Evolutionary conservation across 441 rosid species (phyloP).

Genomic region (Arabidopsis hybrid): DNA sequence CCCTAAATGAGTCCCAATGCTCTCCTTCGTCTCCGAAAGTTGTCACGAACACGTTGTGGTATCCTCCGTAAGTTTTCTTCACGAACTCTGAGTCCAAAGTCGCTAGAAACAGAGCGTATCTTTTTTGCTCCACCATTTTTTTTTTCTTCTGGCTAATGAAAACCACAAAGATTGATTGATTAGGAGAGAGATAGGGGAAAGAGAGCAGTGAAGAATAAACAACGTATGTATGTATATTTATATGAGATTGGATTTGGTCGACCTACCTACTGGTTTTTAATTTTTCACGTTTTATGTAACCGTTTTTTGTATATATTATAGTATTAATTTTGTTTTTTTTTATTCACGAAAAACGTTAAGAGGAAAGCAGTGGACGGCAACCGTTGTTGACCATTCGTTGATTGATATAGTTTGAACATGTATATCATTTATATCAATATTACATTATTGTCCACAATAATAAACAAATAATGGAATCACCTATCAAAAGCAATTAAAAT

Average conservation of each 20-base stretch:
- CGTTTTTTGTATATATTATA: not conserved
- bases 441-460: not conserved
- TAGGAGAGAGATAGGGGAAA: not conserved
- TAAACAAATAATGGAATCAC: not conserved
- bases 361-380: constrained; percentile 1
- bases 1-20: constrained; percentile 76
- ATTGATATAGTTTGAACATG: not conserved
- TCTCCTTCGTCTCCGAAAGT: constrained; percentile 84
- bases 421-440: not conserved
- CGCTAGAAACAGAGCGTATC: constrained; percentile 67
- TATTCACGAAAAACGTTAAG: not conserved
- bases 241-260: constrained; percentile 18
- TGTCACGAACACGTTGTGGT: constrained; percentile 75
- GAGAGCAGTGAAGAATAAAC: constrained; percentile 7
- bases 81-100: constrained; percentile 82
- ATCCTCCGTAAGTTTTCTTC: constrained; percentile 72
- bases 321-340: not conserved
- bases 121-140: constrained; percentile 46
- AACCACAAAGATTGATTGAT: constrained; percentile 11
- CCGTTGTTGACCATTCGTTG: constrained; percentile 29
- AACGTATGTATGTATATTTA: constrained; percentile 6
- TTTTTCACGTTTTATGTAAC: constrained; percentile 36
- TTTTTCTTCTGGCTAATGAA: not conserved
- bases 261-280: constrained; percentile 30
- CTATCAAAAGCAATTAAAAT: not conserved